These are phyloP conservation scores for Ganoderma multipileum DNA, from an alignment of 1,284 basidiomycete genomes.

Conservation along the genomic window DNA sequence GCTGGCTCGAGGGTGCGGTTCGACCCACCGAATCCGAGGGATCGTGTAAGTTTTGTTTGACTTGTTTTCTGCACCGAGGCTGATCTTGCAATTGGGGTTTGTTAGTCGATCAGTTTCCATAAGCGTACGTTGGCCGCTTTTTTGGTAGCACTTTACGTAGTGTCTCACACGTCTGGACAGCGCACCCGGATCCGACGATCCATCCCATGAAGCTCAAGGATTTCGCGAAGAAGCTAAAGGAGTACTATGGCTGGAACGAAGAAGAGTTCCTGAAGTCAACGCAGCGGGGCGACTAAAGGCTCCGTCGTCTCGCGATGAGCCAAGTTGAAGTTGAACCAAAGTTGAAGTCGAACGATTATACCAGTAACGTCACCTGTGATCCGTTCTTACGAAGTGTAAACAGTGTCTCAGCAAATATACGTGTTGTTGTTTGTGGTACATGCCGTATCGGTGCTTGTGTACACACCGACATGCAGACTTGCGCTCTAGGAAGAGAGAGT, in stretches of 20 bases:
- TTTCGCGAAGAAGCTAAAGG: conserved; percentile 64
- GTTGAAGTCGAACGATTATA: not conserved
- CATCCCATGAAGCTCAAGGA: conserved; percentile 56
- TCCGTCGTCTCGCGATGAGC: not conserved
- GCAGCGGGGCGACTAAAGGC: conserved; percentile 2
- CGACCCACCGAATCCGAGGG: conserved; percentile 67
- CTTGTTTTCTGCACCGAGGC: not conserved
- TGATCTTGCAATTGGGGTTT: not conserved
- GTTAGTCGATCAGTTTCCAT: conserved; percentile 75
- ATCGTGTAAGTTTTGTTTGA: conserved; percentile 51
- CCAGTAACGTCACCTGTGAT: not conserved
- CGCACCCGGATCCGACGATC: conserved; percentile 75
- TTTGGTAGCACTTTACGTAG: not conserved
- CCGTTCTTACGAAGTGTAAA: not conserved
- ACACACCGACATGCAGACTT: no score
- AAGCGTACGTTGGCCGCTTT: conserved; percentile 59
- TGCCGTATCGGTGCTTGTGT: not conserved
- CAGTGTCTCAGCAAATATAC: not conserved
- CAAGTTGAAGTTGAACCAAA: not conserved
- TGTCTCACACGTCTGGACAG: conserved; percentile 43
- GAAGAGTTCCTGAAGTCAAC: conserved; percentile 54
- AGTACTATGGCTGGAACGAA: conserved; percentile 74
- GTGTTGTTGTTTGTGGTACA: not conserved
- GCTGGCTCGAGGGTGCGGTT: conserved; percentile 85
- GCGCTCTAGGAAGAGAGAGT: no score